Conservation (phyloP, 768 basidiomycete species). For the Cyathus striatus region DNA sequence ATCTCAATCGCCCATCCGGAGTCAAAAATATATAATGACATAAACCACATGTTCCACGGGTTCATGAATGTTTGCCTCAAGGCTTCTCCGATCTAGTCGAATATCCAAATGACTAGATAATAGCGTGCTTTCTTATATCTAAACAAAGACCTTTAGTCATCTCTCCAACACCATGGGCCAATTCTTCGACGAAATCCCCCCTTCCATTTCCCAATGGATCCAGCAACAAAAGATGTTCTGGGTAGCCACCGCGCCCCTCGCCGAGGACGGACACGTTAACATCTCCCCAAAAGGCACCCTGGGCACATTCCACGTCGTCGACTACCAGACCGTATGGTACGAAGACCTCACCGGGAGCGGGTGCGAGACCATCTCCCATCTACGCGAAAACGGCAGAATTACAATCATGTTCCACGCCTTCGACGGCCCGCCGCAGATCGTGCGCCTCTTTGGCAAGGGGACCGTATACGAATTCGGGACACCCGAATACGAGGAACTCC, state of each 20-base stretch:
- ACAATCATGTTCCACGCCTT: constrained; percentile 61
- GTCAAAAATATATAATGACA: too few species aligned
- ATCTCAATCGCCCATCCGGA: too few species aligned
- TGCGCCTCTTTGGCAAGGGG: constrained; percentile 17
- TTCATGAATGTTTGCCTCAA: too few species aligned
- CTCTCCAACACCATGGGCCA: too few species aligned
- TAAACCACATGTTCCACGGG: too few species aligned
- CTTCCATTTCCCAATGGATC: constrained; percentile 46
- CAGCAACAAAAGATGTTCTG: constrained; percentile 55
- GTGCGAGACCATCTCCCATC: constrained; percentile 54
- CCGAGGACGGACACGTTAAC: constrained; percentile 55
- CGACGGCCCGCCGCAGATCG: constrained; percentile 32
- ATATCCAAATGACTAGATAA: too few species aligned
- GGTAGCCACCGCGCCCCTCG: constrained; percentile 58
- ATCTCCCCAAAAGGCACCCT: constrained; percentile 55
- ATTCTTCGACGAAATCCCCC: constrained; percentile 48
- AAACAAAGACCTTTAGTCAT: too few species aligned
- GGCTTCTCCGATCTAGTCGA: too few species aligned
- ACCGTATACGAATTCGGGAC: constrained; percentile 54
- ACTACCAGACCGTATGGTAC: constrained; percentile 54
- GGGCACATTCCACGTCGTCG: constrained; percentile 46
- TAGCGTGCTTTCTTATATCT: too few species aligned
- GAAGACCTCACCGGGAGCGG: constrained; percentile 65
- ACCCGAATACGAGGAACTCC: constrained; percentile 42
- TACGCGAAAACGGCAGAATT: constrained; percentile 59